Percentiles rank a stretch among this genome's conserved stretches.
Evolutionary conservation across 2,329 filamentous ascomycete genomes (phyloP).

Genomic region (Penicillium sclerotiorum): DNA sequence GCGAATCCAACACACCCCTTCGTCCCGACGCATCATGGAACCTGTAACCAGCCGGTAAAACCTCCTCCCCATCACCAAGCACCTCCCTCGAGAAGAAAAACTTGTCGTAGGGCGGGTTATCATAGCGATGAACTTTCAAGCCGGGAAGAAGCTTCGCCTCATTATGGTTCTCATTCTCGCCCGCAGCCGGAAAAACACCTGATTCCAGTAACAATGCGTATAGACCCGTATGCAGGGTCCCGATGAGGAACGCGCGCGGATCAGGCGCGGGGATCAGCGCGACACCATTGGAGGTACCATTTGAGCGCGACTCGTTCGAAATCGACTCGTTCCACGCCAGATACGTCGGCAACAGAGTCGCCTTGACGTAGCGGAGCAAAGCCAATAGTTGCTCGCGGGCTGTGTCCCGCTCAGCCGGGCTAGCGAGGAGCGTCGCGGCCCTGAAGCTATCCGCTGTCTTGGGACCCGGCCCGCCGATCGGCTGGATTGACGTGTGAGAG

Average conservation of each 20-base stretch:
- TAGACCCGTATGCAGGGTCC: conserved; percentile 39
- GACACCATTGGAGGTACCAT: conserved; percentile 7
- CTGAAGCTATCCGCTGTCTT: background rate
- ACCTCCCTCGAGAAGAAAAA: conserved; percentile 35
- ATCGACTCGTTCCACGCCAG: too few species aligned
- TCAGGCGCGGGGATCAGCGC: conserved; percentile 29
- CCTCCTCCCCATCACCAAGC: conserved; percentile 12
- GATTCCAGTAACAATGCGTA: conserved; percentile 29
- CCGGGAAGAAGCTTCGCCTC: conserved; percentile 18
- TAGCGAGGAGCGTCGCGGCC: conserved; percentile 18
- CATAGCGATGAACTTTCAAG: conserved; percentile 31
- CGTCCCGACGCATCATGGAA: conserved; percentile 31
- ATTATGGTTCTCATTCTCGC: background rate
- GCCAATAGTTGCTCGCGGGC: conserved; percentile 32
- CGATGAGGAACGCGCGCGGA: conserved; percentile 39
- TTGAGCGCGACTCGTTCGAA: too few species aligned
- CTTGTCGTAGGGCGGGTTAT: conserved; percentile 38
- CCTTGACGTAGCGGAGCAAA: conserved; percentile 31
- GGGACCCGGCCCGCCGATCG: conserved; percentile 11
- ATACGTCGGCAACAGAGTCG: conserved; percentile 30
- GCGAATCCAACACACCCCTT: conserved; percentile 29
- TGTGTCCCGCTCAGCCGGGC: conserved; percentile 12
- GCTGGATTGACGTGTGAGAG: conserved; percentile 21
- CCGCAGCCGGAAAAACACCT: conserved; percentile 12
- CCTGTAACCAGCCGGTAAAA: conserved; percentile 36